phyloP scores from a whole-genome alignment of 2,329 filamentous ascomycete species.

The Cordyceps pruinosa region DNA sequence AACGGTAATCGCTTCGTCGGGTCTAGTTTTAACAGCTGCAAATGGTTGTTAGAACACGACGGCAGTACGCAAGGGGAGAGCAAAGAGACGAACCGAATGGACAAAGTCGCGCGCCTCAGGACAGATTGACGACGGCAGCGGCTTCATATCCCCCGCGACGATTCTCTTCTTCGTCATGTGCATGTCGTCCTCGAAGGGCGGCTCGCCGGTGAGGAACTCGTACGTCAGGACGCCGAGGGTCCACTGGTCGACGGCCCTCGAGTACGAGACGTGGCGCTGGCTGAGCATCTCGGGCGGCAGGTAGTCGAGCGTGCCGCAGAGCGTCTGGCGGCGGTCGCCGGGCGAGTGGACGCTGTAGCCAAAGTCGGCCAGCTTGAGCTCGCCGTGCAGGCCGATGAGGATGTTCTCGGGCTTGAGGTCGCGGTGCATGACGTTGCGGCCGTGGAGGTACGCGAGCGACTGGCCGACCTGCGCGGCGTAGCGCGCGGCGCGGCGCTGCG shows the following conservation, averaged over 20 bases:
- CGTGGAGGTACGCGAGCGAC: slow-evolving; percentile 77
- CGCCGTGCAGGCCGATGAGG: slow-evolving; percentile 23
- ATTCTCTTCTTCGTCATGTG: slow-evolving; percentile 18
- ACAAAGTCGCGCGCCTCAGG: slow-evolving; percentile 17
- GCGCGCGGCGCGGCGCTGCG: slow-evolving; percentile 77
- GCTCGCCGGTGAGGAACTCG: slow-evolving; percentile 20
- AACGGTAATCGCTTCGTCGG: slow-evolving; percentile 17
- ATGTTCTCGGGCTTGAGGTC: slow-evolving; percentile 58
- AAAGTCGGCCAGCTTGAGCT: slow-evolving; percentile 25
- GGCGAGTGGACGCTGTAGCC: slow-evolving; percentile 25
- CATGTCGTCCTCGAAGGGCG: slow-evolving; percentile 20
- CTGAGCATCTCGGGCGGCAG: slow-evolving; percentile 23
- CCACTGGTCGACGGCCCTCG: slow-evolving; percentile 19
- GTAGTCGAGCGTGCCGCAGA: slow-evolving; percentile 24
- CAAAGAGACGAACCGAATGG: slow-evolving; percentile 13
- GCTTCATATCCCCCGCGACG: slow-evolving; percentile 17
- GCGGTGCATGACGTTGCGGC: slow-evolving; percentile 84
- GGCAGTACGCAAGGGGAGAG: background rate
- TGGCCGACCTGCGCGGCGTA: slow-evolving; percentile 85
- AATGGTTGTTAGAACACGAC: background rate
- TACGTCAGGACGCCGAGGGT: slow-evolving; percentile 21
- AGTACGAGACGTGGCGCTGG: slow-evolving; percentile 12
- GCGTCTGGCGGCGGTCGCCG: slow-evolving; percentile 17
- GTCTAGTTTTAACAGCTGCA: slow-evolving; percentile 17
- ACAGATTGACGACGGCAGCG: slow-evolving; percentile 15